These are phyloP conservation scores for Xylaria sp. DNA, from an alignment of 495 filamentous ascomycete genomes.

Conservation along the genomic window DNA sequence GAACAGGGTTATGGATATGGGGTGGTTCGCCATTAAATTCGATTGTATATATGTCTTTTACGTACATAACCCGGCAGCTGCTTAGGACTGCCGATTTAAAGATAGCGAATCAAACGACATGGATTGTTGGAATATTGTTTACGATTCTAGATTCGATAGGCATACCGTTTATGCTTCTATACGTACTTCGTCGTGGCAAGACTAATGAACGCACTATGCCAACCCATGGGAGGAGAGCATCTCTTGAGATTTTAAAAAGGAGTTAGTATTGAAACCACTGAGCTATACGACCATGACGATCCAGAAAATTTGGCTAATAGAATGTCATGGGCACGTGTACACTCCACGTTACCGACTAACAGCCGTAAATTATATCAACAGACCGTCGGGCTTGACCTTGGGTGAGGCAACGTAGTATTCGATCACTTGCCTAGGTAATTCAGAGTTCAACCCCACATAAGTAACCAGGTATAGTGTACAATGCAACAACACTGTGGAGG, in stretches of 20 bases:
- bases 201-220: not conserved
- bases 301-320: not conserved
- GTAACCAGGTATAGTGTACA: not conserved
- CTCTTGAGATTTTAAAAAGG: not conserved
- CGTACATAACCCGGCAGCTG: slow-evolving; percentile 14
- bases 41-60: slow-evolving; percentile 24
- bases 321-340: not conserved
- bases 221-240: not conserved
- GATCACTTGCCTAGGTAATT: too few relatives aligned
- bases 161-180: not conserved
- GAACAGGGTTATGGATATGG: slow-evolving; percentile 4
- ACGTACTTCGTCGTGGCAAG: too few relatives aligned
- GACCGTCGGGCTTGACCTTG: not conserved
- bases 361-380: not conserved
- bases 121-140: not conserved
- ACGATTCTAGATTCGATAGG: not conserved
- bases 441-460: not conserved
- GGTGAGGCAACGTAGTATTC: slow-evolving; percentile 19
- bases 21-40: not conserved
- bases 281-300: not conserved
- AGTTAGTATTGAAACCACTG: not conserved
- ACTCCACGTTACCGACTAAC: not conserved
- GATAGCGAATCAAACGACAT: slow-evolving; percentile 3
- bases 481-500: slow-evolving; percentile 1
- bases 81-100: not conserved